Conservation (phyloP, 805 yeast species). For the Saccharomycopsis microspora region DNA sequence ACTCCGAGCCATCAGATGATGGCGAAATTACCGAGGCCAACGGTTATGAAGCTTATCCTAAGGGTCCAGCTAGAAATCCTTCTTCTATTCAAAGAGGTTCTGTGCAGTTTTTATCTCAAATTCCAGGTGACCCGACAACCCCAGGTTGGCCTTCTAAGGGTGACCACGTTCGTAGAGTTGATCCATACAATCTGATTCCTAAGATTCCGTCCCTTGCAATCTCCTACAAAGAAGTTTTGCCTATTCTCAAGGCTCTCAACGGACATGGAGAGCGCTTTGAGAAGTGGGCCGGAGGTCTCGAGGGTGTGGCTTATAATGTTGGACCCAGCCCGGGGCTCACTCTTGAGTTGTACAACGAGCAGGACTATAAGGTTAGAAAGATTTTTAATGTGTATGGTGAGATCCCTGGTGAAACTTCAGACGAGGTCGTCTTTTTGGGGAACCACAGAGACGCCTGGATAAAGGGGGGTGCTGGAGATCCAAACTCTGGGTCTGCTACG, state of each 20-base stretch:
- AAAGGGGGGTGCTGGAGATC: conserved; percentile 70
- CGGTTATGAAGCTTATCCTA: conserved; percentile 57
- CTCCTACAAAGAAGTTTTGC: conserved; percentile 49
- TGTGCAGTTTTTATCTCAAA: conserved; percentile 45
- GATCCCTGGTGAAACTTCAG: conserved; percentile 39
- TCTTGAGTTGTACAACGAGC: conserved; percentile 48
- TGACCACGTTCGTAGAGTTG: conserved; percentile 35
- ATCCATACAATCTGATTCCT: conserved; percentile 43
- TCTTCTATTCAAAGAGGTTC: conserved; percentile 70
- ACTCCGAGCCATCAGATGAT: conserved; percentile 63
- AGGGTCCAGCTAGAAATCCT: conserved; percentile 72
- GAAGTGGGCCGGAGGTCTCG: conserved; percentile 36
- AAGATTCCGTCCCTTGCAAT: conserved; percentile 63
- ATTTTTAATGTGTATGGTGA: conserved; percentile 54
- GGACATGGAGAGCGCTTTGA: conserved; percentile 40
- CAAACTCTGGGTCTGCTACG: conserved; percentile 63
- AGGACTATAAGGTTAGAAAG: conserved; percentile 49
- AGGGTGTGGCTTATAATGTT: conserved; percentile 34
- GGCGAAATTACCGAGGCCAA: conserved; percentile 35
- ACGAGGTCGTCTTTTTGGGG: conserved; percentile 54
- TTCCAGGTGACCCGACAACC: conserved; percentile 74
- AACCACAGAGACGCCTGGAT: conserved; percentile 80
- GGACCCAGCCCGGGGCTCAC: conserved; percentile 37
- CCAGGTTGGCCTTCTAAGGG: conserved; percentile 52
- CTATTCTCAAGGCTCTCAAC: conserved; percentile 46